A percentile compares a stretch with the other conserved stretches of the same genome.
These are phyloP conservation scores for Zhuliangozyma parablackwelliae DNA, from an alignment of 1,139 yeast genomes.

Conservation along the genomic window DNA sequence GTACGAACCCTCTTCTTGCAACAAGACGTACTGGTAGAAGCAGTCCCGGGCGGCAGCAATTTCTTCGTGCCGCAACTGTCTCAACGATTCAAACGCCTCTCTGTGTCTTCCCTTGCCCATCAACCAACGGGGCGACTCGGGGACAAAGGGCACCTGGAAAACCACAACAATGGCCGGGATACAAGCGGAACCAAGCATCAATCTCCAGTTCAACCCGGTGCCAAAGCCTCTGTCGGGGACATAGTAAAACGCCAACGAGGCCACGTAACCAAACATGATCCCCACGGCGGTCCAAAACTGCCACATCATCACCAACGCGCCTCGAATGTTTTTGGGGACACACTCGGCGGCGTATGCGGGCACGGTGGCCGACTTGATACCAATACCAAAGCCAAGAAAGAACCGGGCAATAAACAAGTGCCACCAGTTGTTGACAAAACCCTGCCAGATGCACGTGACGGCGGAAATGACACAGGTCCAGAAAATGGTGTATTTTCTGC, in stretches of 20 bases:
- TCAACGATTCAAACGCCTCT: constrained; percentile 54
- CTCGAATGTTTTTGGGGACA: constrained; percentile 71
- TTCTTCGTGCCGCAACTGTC: constrained; percentile 44
- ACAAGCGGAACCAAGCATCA: constrained; percentile 76
- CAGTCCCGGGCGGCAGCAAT: constrained; percentile 73
- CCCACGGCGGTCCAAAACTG: constrained; percentile 88
- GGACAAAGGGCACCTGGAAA: constrained; percentile 63
- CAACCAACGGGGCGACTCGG: constrained; percentile 80
- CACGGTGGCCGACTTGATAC: constrained; percentile 76
- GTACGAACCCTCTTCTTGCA: constrained; percentile 62
- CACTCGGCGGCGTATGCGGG: constrained; percentile 83
- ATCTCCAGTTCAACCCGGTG: constrained; percentile 64
- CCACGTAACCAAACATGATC: constrained; percentile 74
- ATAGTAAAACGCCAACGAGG: constrained; percentile 54
- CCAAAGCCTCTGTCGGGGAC: constrained; percentile 36
- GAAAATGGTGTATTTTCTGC: constrained; percentile 74
- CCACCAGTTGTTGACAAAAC: constrained; percentile 67
- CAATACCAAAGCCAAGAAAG: constrained; percentile 72
- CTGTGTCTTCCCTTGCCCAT: constrained; percentile 59
- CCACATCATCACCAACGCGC: constrained; percentile 84
- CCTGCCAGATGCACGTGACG: constrained; percentile 73
- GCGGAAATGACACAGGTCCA: constrained; percentile 63
- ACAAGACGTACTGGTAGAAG: constrained; percentile 64
- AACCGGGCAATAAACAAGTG: constrained; percentile 73
- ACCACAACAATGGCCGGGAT: constrained; percentile 70